phyloP scores from a whole-genome alignment of 2,329 filamentous ascomycete species.

The Fusarium proliferatum region DNA sequence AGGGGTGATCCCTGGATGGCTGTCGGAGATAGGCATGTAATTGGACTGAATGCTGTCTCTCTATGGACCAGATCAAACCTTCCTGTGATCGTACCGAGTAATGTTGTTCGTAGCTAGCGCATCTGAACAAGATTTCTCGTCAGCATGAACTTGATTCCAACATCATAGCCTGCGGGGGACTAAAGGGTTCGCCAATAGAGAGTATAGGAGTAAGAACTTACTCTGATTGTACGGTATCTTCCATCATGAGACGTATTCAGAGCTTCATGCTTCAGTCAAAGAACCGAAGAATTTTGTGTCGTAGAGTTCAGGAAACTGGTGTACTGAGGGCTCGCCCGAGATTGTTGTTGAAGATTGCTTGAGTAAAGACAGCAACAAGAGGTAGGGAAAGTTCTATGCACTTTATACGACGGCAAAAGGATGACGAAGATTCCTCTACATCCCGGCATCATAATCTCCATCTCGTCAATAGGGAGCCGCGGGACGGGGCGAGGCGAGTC shows the following conservation, averaged over 20 bases:
- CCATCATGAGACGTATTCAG: not conserved
- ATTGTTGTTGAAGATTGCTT: not conserved
- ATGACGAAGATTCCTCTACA: not conserved
- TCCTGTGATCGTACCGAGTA: not conserved
- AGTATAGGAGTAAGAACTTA: not conserved
- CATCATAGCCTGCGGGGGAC: not conserved
- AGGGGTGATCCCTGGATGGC: not conserved
- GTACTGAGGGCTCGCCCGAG: too few relatives aligned
- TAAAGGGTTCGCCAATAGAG: not conserved
- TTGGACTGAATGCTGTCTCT: not conserved
- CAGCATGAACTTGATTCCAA: not conserved
- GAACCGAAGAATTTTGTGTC: not conserved
- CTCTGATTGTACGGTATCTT: not conserved
- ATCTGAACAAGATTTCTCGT: not conserved
- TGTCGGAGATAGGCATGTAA: not conserved
- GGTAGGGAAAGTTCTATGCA: not conserved
- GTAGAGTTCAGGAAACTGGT: too few relatives aligned
- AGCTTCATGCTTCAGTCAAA: not conserved
- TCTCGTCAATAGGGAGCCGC: not conserved
- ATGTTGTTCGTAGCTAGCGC: not conserved
- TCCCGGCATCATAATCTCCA: not conserved
- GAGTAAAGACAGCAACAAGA: not conserved
- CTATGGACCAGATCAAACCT: not conserved
- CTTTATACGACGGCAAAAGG: not conserved
- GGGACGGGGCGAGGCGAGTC: not conserved